Conservation (phyloP, 768 basidiomycete species). For the Rhizopogon vinicolor region DNA sequence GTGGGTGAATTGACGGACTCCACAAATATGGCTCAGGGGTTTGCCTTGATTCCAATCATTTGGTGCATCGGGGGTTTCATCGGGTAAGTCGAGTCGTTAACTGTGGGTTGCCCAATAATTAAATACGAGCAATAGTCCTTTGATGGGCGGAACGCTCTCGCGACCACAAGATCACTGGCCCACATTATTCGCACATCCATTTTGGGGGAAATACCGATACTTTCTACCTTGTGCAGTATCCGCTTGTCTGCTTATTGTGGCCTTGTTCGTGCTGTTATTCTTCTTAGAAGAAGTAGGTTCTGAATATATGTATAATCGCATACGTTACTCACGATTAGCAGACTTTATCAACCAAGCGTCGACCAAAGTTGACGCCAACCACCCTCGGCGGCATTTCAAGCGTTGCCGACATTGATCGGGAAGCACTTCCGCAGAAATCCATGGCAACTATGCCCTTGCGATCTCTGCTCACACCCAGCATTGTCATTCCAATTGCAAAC, state of each 20-base stretch:
- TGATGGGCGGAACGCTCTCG: constrained; percentile 56
- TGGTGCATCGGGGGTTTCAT: constrained; percentile 24
- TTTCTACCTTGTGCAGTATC: constrained; percentile 31
- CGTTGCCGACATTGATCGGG: neutral
- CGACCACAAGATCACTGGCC: constrained; percentile 56
- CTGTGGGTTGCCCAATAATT: neutral
- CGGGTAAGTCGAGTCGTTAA: constrained; percentile 19
- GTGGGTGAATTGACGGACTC: constrained; percentile 61
- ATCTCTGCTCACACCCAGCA: constrained; percentile 28
- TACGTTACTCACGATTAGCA: neutral
- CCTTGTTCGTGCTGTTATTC: constrained; percentile 11
- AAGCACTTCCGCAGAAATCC: constrained; percentile 1
- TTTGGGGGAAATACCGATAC: constrained; percentile 33
- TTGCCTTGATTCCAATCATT: constrained; percentile 23
- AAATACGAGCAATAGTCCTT: constrained; percentile 43
- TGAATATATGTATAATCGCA: too few relatives aligned
- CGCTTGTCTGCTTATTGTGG: constrained; percentile 7
- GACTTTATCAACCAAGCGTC: constrained; percentile 7
- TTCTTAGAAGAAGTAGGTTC: constrained; percentile 29
- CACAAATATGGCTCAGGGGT: constrained; percentile 23
- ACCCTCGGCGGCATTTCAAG: neutral
- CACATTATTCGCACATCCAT: constrained; percentile 34
- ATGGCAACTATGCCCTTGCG: constrained; percentile 38
- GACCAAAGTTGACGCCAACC: constrained; percentile 4
- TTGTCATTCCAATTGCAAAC: constrained; percentile 38